A percentile compares a stretch with the other conserved stretches of the same genome.
Evolutionary conservation across 345 rosid genomes (phyloP).

Genomic region (Hibiscus syriacus): DNA sequence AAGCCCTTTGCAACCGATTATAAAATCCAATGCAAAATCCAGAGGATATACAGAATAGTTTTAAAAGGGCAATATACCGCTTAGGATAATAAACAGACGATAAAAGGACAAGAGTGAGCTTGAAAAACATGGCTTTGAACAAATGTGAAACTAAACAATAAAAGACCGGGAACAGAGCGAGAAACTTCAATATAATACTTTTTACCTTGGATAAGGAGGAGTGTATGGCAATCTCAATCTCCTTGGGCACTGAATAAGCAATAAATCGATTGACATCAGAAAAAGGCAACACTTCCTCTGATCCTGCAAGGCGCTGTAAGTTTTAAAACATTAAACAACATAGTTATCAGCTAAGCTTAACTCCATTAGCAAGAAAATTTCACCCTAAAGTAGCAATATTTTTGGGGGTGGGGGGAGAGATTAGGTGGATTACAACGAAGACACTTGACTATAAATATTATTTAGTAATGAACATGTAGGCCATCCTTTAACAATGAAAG

Average conservation of each 20-base stretch:
- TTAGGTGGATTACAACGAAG: background rate
- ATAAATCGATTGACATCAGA: slow-evolving; percentile 35
- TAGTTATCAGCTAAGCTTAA: background rate
- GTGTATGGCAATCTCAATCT: slow-evolving; percentile 51
- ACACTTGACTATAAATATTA: background rate
- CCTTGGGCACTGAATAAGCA: slow-evolving; percentile 42
- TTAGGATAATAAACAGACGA: no score
- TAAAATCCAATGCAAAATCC: background rate
- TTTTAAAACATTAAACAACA: slow-evolving; percentile 16
- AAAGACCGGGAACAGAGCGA: no score
- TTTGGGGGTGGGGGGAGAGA: background rate
- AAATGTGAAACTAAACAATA: background rate
- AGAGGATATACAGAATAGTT: background rate
- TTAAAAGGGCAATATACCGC: no score
- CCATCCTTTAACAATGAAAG: slow-evolving; percentile 7
- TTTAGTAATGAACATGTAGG: slow-evolving; percentile 1
- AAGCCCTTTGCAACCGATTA: background rate
- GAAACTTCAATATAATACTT: slow-evolving; percentile 5
- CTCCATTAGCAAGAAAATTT: background rate
- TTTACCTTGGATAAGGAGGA: slow-evolving; percentile 48
- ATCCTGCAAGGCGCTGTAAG: slow-evolving; percentile 74
- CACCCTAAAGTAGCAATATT: background rate
- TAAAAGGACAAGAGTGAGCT: background rate
- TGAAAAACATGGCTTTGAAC: background rate
- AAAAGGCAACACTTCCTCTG: slow-evolving; percentile 64